Percentiles rank a stretch among this genome's conserved stretches.
Conservation (phyloP, 371 early-diverging fungal genomes). For the Choanephora cucurbitarum region DNA sequence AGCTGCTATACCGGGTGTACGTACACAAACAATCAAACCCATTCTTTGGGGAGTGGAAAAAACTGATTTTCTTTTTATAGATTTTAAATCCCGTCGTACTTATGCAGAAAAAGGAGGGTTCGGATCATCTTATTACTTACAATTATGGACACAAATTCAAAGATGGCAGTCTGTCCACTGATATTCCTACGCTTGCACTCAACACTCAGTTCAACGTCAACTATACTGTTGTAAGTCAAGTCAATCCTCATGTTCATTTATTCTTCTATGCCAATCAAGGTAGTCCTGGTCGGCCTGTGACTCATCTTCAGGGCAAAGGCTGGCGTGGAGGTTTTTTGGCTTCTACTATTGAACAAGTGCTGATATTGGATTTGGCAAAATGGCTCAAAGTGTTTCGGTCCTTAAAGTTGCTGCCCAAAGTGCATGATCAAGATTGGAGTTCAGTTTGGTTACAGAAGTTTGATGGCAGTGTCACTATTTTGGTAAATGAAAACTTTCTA, state of each 20-base stretch:
- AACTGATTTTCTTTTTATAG: constrained; percentile 15
- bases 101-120: constrained; percentile 72
- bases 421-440: constrained; percentile 81
- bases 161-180: constrained; percentile 87
- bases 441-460: constrained; percentile 86
- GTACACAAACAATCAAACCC: constrained; percentile 2
- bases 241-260: constrained; percentile 87
- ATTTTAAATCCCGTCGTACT: constrained; percentile 84
- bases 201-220: constrained; percentile 84
- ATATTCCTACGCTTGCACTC: constrained; percentile 79
- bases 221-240: constrained; percentile 87
- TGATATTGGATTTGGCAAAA: constrained; percentile 86
- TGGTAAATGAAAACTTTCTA: constrained; percentile 55
- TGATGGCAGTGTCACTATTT: constrained; percentile 85
- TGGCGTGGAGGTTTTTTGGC: constrained; percentile 90
- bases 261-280: constrained; percentile 85
- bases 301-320: constrained; percentile 58
- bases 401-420: constrained; percentile 72
- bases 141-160: constrained; percentile 81
- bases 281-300: constrained; percentile 70
- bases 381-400: constrained; percentile 84
- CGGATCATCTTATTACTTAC: constrained; percentile 67
- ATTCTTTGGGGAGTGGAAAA: constrained; percentile 8
- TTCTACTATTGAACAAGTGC: constrained; percentile 73
- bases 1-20: constrained; percentile 56